Percentiles rank a stretch among this genome's conserved stretches.
phyloP scores from a whole-genome alignment of 495 filamentous ascomycete genomes.

The Penicillium coprophilum region DNA sequence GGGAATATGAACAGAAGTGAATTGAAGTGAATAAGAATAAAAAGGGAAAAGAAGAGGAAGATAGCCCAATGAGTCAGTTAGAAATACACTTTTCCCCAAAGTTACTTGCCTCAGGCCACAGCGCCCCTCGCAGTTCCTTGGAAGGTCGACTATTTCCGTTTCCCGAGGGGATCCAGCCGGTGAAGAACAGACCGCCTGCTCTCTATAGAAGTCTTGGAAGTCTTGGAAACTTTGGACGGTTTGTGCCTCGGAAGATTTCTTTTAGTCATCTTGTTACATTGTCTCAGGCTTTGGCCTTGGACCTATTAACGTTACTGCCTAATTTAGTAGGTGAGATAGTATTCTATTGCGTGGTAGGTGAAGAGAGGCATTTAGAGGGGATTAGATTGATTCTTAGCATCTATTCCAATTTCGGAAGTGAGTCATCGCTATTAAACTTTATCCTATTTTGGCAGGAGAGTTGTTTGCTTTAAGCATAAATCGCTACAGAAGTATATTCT shows the following conservation, averaged over 20 bases:
- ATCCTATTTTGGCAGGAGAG: not conserved
- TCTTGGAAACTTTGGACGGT: no score
- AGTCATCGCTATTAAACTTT: not conserved
- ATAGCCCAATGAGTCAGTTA: slow-evolving; percentile 23
- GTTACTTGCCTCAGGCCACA: slow-evolving; percentile 17
- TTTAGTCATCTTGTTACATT: not conserved
- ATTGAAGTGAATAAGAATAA: slow-evolving; percentile 2
- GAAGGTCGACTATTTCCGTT: not conserved
- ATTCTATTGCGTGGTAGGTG: not conserved
- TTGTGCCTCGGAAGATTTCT: not conserved
- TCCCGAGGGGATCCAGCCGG: slow-evolving; percentile 13
- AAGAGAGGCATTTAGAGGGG: not conserved
- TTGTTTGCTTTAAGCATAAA: not conserved
- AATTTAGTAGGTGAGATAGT: not conserved
- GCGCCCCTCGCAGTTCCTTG: slow-evolving; percentile 11
- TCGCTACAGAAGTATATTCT: not conserved
- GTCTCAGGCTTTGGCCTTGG: not conserved
- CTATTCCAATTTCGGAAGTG: not conserved
- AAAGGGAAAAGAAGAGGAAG: slow-evolving; percentile 9
- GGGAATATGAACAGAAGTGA: slow-evolving; percentile 12
- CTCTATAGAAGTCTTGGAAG: no score
- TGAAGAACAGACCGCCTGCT: slow-evolving; percentile 12
- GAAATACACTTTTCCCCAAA: slow-evolving; percentile 18
- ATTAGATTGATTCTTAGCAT: not conserved
- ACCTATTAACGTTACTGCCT: not conserved